A percentile compares a stretch with the other conserved stretches of the same genome.
Conservation (phyloP, 1,284 basidiomycete genomes). For the Papiliotrema fonsecae region DNA sequence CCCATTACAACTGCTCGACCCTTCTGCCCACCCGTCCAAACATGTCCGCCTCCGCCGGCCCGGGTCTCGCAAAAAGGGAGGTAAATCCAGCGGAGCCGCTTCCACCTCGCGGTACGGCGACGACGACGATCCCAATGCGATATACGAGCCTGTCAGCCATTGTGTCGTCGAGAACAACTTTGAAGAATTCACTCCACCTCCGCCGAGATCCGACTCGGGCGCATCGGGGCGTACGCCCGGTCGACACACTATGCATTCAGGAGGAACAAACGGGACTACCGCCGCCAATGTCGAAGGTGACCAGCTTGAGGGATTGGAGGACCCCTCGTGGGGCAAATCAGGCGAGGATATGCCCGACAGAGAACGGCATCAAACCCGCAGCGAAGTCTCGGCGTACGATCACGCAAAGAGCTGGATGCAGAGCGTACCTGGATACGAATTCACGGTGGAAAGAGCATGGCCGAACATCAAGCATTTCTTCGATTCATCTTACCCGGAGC, state of each 20-base stretch:
- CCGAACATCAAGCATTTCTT: conserved; percentile 37
- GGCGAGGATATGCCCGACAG: conserved; percentile 11
- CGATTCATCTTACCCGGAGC: conserved; percentile 41
- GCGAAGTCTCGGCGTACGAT: conserved; percentile 5
- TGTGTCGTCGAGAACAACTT: conserved; percentile 42
- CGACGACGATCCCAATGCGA: conserved; percentile 21
- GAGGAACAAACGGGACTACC: background rate
- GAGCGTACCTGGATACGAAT: conserved; percentile 21
- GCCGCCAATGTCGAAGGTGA: background rate
- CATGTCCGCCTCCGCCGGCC: background rate
- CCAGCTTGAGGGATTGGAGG: no score
- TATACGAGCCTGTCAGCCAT: conserved; percentile 26
- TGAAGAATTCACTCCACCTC: conserved; percentile 30
- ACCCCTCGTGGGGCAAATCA: conserved; percentile 7
- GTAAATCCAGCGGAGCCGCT: conserved; percentile 7
- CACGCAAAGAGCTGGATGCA: conserved; percentile 18
- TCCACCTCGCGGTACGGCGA: conserved; percentile 22
- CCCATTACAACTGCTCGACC: conserved; percentile 24
- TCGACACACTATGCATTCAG: conserved; percentile 1
- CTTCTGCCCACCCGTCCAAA: conserved; percentile 8
- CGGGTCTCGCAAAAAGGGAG: conserved; percentile 1
- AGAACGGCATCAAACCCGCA: conserved; percentile 7
- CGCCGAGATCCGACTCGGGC: conserved; percentile 34
- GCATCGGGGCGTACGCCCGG: conserved; percentile 21
- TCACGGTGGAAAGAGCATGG: conserved; percentile 27